A percentile compares a stretch with the other conserved stretches of the same genome.
Conservation (phyloP, 73 alveolate species). For the Paramecium sonneborni region DNA sequence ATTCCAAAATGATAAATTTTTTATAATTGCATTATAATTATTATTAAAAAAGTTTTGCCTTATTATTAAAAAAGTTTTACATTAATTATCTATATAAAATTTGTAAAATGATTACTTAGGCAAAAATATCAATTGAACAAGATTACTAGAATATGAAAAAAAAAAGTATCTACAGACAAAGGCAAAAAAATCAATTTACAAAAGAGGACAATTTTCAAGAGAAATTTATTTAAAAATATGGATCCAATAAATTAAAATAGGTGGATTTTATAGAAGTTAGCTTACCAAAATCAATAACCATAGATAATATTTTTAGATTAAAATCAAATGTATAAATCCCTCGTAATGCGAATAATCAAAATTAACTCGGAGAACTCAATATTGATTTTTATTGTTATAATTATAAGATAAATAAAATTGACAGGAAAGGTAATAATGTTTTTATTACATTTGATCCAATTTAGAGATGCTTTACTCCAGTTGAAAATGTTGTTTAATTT, state of each 20-base stretch:
- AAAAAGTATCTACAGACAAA: background rate
- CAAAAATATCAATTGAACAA: background rate
- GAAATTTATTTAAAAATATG: background rate
- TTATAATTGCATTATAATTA: no score
- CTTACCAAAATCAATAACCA: background rate
- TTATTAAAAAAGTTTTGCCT: no score
- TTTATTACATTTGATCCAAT: background rate
- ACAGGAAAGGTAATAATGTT: background rate
- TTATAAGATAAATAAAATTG: background rate
- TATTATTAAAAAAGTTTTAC: no score
- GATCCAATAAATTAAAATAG: background rate
- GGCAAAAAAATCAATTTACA: background rate
- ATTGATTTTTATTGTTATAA: background rate
- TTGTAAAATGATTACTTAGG: background rate
- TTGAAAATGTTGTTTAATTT: background rate
- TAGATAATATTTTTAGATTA: background rate
- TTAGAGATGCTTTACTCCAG: background rate
- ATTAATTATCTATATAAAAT: background rate
- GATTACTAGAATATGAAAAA: background rate
- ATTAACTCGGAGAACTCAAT: background rate
- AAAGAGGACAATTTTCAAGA: background rate
- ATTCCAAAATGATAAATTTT: no score
- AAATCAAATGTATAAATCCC: constrained; percentile 2
- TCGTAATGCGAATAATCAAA: background rate
- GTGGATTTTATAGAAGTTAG: background rate